A percentile compares a stretch with the other conserved stretches of the same genome.
These are phyloP conservation scores for Scytalidium lignicola DNA, from an alignment of 2,329 filamentous ascomycete species.

Conservation along the genomic window DNA sequence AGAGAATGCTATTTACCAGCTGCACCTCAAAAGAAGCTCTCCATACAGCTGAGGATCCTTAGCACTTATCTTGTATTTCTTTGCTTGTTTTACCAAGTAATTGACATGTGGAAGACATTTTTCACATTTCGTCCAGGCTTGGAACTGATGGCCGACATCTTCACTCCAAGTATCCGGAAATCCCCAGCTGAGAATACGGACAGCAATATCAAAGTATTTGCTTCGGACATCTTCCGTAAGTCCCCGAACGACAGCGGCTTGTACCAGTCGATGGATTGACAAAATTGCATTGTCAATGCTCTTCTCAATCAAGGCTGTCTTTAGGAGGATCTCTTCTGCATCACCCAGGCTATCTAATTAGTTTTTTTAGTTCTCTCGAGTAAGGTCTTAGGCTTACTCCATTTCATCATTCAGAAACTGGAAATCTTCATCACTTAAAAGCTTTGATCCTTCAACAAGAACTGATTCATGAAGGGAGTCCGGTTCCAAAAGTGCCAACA, in stretches of 20 bases:
- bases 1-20: slow-evolving; percentile 15
- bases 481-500: slow-evolving; percentile 26
- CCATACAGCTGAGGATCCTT: slow-evolving; percentile 15
- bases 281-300: slow-evolving; percentile 11
- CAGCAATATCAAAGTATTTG: slow-evolving; percentile 18
- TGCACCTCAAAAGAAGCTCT: slow-evolving; percentile 21
- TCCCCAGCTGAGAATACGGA: slow-evolving; percentile 19
- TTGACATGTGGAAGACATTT: slow-evolving; percentile 26
- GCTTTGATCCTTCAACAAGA: slow-evolving; percentile 13
- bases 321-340: slow-evolving; percentile 16
- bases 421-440: slow-evolving; percentile 13
- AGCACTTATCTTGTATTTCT: slow-evolving; percentile 10
- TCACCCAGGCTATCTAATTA: slow-evolving; percentile 12
- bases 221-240: slow-evolving; percentile 6
- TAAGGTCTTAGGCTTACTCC: slow-evolving; percentile 20
- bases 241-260: slow-evolving; percentile 14
- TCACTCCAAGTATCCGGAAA: slow-evolving; percentile 23
- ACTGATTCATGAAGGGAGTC: slow-evolving; percentile 23
- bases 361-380: too few relatives aligned
- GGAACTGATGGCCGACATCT: slow-evolving; percentile 23
- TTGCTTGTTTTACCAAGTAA: slow-evolving; percentile 18
- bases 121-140: slow-evolving; percentile 23
- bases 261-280: slow-evolving; percentile 21
- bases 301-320: slow-evolving; percentile 18
- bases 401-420: slow-evolving; percentile 23